Conservation (phyloP, 768 basidiomycete genomes). For the Hericium alpestre region DNA sequence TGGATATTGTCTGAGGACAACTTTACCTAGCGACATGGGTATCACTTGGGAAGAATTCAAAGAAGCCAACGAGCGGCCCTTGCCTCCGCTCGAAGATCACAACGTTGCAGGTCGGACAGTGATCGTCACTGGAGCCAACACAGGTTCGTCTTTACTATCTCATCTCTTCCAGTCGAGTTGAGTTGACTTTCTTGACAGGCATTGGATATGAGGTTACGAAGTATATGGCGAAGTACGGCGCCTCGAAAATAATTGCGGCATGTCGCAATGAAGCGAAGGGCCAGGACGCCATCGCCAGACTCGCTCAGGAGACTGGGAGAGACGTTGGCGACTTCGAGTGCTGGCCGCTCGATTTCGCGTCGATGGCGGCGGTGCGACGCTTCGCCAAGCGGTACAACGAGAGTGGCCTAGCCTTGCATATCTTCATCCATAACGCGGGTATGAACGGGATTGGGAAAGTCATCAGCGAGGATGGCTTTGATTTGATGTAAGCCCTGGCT, state of each 20-base stretch:
- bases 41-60: background rate
- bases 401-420: background rate
- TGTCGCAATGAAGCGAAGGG: background rate
- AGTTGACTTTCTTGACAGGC: background rate
- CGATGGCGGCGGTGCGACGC: background rate
- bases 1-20: too few species aligned
- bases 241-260: background rate
- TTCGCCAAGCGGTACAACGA: background rate
- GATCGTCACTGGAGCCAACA: background rate
- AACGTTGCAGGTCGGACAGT: background rate
- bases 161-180: background rate
- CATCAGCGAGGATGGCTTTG: background rate
- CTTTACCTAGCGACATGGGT: background rate
- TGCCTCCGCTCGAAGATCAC: background rate
- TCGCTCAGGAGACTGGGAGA: background rate
- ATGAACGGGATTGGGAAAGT: background rate
- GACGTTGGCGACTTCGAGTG: background rate
- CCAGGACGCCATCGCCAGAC: background rate
- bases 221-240: background rate
- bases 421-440: background rate
- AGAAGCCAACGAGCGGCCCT: background rate
- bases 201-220: background rate
- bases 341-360: background rate
- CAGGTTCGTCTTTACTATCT: background rate
- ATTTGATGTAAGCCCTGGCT: background rate